Percentiles rank a stretch among this genome's conserved stretches.
Conservation (phyloP, 768 basidiomycete genomes). For the Pleurotus platypus region DNA sequence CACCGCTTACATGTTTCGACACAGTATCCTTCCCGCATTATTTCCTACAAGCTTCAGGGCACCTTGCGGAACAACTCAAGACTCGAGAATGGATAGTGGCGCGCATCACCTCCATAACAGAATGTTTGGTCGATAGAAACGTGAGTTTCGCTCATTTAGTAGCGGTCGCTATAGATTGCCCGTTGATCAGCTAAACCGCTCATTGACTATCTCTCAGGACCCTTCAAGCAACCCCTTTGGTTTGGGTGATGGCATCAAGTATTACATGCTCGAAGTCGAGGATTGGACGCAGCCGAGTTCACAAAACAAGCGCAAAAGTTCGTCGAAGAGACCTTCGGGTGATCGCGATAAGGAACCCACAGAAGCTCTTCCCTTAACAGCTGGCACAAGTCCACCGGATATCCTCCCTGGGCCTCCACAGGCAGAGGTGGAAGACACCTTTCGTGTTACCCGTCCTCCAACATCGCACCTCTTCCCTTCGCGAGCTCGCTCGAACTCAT, state of each 20-base stretch:
- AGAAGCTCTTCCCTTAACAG: constrained; percentile 23
- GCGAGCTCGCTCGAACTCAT: constrained; percentile 62
- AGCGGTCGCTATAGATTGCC: constrained; percentile 8
- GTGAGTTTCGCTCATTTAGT: constrained; percentile 35
- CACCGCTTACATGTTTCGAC: constrained; percentile 16
- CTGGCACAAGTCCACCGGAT: constrained; percentile 31
- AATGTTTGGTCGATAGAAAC: constrained; percentile 78
- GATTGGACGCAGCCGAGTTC: constrained; percentile 82
- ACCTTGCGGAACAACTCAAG: constrained; percentile 85
- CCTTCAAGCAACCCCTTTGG: constrained; percentile 86
- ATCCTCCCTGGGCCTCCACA: constrained; percentile 62
- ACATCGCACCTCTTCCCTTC: constrained; percentile 65
- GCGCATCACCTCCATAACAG: constrained; percentile 83
- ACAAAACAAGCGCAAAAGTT: constrained; percentile 54
- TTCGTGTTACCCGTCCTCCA: constrained; percentile 60
- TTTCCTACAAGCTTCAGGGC: constrained; percentile 86
- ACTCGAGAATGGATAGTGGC: constrained; percentile 95
- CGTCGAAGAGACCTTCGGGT: constrained; percentile 42
- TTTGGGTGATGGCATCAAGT: constrained; percentile 85
- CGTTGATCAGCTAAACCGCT: constrained; percentile 1
- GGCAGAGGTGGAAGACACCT: constrained; percentile 71
- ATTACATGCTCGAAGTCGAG: constrained; percentile 91
- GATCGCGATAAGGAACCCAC: constrained; percentile 31
- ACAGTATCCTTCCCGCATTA: constrained; percentile 96
- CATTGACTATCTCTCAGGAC: constrained; percentile 44